Base-by-base conservation (phyloP, 2,329 filamentous ascomycete genomes). In the Fusarium cyanostomum region DNA sequence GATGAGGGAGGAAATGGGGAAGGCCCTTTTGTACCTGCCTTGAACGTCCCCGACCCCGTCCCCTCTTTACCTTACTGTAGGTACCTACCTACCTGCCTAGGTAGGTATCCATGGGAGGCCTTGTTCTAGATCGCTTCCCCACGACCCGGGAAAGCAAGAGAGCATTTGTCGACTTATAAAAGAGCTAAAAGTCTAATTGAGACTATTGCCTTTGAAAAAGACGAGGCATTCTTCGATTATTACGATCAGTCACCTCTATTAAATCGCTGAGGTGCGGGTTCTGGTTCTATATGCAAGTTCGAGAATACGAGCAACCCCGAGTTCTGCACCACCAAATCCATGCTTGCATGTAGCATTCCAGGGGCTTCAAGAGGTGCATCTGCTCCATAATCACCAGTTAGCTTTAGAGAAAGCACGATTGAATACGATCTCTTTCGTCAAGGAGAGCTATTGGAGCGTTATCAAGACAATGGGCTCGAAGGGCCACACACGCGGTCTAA, bases 281-380 rank as follows among this genome's bases (percentile, higher is more conserved):
- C 21, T 21, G 21, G 21, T 21, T 21, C 8, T 16, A 37, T 15
- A 39, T 50, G 46, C 34, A 24, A 16, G 27, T 16, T 50, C 46
- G 35, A 24, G 33, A 41, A 41, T 30, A 26, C 31, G 27, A 41
- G 35, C 35, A 35, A 34, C 16, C 42, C 11, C 2, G 15, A 18
- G 28, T 8, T 18, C 9, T 49, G 30, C 41, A 46, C 46, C 15
- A n/a, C 42, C 30, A 38, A 28, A 18, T 35, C 37, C 42, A 35
- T 57, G 33, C 42, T 31, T 59, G 35, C 43, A 59, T 59, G 26
- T 39, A 27, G 16, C 38, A 30, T 18, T 26, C 39, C 50, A 45
- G 58, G 50, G 50, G 26, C 26, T 34, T 49, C 15, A 18, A 24
- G 24, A 31, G 21, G 39, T 35, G 27, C 37, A 30, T 27, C 34